Evolutionary conservation across 805 yeast species (phyloP).

Genomic region (Metschnikowia sp.): DNA sequence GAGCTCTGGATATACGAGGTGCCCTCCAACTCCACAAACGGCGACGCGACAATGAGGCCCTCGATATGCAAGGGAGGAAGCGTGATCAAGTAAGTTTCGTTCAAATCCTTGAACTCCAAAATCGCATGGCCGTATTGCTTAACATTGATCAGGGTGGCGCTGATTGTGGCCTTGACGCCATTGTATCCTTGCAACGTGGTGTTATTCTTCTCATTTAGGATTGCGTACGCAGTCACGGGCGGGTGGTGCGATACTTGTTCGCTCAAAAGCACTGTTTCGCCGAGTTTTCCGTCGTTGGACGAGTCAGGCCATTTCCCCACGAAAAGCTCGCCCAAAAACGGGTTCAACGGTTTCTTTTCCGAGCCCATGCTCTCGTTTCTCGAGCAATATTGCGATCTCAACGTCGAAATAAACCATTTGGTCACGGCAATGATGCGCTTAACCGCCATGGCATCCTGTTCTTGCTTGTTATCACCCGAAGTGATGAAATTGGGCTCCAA

Average conservation of each 20-base stretch:
- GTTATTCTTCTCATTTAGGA: constrained; percentile 67
- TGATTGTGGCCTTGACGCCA: constrained; percentile 80
- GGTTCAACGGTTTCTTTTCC: constrained; percentile 96
- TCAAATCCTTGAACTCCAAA: constrained; percentile 55
- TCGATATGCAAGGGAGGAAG: constrained; percentile 94
- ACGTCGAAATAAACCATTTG: constrained; percentile 86
- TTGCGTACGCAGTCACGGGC: constrained; percentile 90
- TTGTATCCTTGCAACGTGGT: constrained; percentile 83
- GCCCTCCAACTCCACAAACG: constrained; percentile 93
- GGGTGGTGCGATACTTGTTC: constrained; percentile 99
- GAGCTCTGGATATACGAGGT: constrained; percentile 80
- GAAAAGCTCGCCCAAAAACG: constrained; percentile 91
- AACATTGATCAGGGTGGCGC: constrained; percentile 75
- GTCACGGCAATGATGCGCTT: constrained; percentile 78
- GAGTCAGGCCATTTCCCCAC: constrained; percentile 80
- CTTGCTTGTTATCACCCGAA: constrained; percentile 35
- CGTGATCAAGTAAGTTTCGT: constrained; percentile 75
- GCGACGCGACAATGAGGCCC: constrained; percentile 86
- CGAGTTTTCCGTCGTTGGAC: constrained; percentile 47
- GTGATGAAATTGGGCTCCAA: constrained; percentile 61
- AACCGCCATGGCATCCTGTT: constrained; percentile 44
- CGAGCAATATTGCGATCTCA: constrained; percentile 90
- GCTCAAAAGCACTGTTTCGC: constrained; percentile 73
- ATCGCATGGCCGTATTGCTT: constrained; percentile 92
- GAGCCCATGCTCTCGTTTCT: constrained; percentile 90